These are phyloP conservation scores for Closterium sp. DNA, from an alignment of 139 green algal species.

Conservation along the genomic window DNA sequence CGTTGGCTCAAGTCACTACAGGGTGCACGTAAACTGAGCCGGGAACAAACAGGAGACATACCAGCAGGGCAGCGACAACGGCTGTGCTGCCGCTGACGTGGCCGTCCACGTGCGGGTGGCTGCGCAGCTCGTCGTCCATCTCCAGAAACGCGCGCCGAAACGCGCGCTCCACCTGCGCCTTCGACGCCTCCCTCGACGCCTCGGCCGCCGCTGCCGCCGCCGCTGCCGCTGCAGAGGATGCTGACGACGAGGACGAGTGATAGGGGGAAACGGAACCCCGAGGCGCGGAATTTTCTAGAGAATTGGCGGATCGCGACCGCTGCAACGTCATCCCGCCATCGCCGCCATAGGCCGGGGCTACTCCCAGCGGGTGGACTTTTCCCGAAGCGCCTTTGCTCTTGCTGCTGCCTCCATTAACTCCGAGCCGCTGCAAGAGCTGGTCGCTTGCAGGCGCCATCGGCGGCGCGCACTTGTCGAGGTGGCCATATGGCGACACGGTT, in stretches of 20 bases:
- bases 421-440: background rate
- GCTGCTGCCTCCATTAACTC: background rate
- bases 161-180: background rate
- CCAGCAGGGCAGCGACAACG: conserved; percentile 6
- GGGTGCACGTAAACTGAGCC: too few species aligned
- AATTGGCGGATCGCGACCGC: background rate
- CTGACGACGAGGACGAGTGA: too few species aligned
- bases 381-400: background rate
- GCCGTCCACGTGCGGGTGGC: conserved; percentile 18
- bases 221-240: too few species aligned
- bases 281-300: background rate
- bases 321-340: background rate
- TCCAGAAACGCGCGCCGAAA: conserved; percentile 9
- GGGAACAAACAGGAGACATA: background rate
- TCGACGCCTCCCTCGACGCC: conserved; percentile 2
- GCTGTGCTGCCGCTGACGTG: conserved; percentile 14
- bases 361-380: background rate
- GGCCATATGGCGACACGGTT: background rate
- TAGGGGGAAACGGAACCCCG: too few species aligned
- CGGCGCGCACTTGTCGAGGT: background rate
- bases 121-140: conserved; percentile 22
- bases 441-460: background rate
- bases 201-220: background rate
- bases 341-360: background rate
- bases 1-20: too few species aligned